A percentile compares a stretch with the other conserved stretches of the same genome.
phyloP scores from a whole-genome alignment of 495 filamentous ascomycete species.

The Apiosordaria backusii region DNA sequence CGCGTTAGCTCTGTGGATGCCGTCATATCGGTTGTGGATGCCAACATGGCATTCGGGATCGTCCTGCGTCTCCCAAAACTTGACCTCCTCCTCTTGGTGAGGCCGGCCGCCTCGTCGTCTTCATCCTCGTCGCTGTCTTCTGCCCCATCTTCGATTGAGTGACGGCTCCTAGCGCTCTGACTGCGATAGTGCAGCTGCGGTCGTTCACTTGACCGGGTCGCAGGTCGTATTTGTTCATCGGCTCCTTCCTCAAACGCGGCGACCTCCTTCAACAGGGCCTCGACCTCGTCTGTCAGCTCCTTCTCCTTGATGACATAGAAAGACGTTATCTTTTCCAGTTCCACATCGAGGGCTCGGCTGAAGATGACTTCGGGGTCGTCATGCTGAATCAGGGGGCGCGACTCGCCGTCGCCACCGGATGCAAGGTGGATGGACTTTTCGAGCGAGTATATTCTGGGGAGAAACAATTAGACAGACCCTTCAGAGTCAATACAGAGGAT shows the following conservation, averaged over 20 bases:
- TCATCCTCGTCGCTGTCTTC: slow-evolving; percentile 66
- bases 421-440: slow-evolving; percentile 70
- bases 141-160: slow-evolving; percentile 47
- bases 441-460: slow-evolving; percentile 78
- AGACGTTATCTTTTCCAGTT: slow-evolving; percentile 87
- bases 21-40: slow-evolving; percentile 51
- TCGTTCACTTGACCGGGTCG: slow-evolving; percentile 32
- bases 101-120: slow-evolving; percentile 56
- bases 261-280: slow-evolving; percentile 72
- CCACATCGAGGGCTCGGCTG: slow-evolving; percentile 72
- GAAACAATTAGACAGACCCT: slow-evolving; percentile 10
- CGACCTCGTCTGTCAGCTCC: slow-evolving; percentile 77
- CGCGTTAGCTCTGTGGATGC: slow-evolving; percentile 50
- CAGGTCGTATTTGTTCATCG: slow-evolving; percentile 36
- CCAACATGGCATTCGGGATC: slow-evolving; percentile 34
- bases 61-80: slow-evolving; percentile 38
- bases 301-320: slow-evolving; percentile 86
- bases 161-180: slow-evolving; percentile 38
- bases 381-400: slow-evolving; percentile 69
- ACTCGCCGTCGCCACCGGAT: slow-evolving; percentile 65
- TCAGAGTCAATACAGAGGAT: not conserved
- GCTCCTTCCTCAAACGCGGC: slow-evolving; percentile 58
- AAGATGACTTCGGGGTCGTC: slow-evolving; percentile 77
- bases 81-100: slow-evolving; percentile 40
- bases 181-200: slow-evolving; percentile 27